Conservation (phyloP, 176 grass and related monocot genomes). For the Eremochloa ophiuroides region DNA sequence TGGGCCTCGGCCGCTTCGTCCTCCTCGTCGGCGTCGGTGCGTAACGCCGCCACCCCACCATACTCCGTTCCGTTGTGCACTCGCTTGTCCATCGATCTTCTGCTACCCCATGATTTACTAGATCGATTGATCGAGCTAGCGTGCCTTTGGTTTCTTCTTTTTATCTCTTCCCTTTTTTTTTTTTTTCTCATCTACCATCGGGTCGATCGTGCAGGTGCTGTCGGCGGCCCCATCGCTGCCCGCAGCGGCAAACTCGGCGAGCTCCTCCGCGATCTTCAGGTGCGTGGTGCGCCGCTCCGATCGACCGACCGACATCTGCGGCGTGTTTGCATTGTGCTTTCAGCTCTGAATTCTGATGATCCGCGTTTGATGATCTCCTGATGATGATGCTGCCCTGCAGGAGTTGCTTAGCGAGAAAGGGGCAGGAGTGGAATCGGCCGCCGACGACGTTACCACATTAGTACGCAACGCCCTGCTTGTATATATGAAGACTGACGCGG, state of each 20-base stretch:
- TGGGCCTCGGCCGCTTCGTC: conserved; percentile 34
- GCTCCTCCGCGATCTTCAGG: conserved; percentile 55
- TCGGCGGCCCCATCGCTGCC: conserved; percentile 35
- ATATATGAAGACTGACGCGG: not conserved
- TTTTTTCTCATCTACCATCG: not conserved
- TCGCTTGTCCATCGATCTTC: not conserved
- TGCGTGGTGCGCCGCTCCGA: not conserved
- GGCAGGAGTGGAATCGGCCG: too few relatives aligned
- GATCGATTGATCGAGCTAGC: not conserved
- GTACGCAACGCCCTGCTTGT: not conserved
- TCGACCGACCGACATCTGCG: not conserved
- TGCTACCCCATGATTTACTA: not conserved
- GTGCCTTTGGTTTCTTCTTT: not conserved
- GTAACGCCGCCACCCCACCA: not conserved
- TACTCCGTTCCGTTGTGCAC: not conserved
- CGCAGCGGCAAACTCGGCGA: conserved; percentile 49
- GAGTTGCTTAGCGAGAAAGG: conserved; percentile 10
- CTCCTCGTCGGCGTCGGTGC: conserved; percentile 44
- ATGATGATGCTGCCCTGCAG: not conserved
- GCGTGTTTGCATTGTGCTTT: not conserved
- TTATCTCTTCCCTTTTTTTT: too few relatives aligned
- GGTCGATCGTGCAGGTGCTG: not conserved
- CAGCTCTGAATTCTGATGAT: conserved; percentile 1
- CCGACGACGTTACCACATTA: not conserved
- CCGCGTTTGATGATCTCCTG: not conserved